phyloP scores from a whole-genome alignment of 2,329 filamentous ascomycete species.

The Trichoderma atrobrunneum region DNA sequence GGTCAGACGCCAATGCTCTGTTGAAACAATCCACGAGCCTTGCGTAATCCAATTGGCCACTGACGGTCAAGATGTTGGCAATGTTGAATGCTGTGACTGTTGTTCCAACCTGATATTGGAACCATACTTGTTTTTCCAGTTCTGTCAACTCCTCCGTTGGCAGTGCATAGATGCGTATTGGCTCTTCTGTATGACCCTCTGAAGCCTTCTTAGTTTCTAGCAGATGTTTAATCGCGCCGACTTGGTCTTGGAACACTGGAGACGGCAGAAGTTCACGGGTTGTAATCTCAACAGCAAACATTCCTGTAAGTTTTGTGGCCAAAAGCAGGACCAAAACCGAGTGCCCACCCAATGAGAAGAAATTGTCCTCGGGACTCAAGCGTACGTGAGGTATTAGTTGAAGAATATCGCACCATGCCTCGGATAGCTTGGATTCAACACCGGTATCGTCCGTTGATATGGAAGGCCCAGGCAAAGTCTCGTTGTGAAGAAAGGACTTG shows the following conservation, averaged over 20 bases:
- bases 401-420: not conserved
- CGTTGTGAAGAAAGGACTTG: not conserved
- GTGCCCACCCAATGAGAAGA: not conserved
- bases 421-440: not conserved
- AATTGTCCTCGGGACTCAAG: not conserved
- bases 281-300: not conserved
- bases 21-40: not conserved
- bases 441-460: no score
- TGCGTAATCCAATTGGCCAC: not conserved
- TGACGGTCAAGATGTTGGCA: not conserved
- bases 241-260: not conserved
- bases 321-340: not conserved
- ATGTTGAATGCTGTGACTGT: constrained; percentile 13
- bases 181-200: not conserved
- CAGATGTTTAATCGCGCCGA: not conserved
- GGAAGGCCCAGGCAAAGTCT: not conserved
- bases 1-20: not conserved
- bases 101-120: constrained; percentile 17
- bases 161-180: not conserved
- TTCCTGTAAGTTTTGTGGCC: not conserved
- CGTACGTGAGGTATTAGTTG: not conserved
- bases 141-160: not conserved
- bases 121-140: constrained; percentile 14
- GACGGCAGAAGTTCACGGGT: not conserved
- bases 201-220: not conserved